Evolutionary conservation across 2,329 filamentous ascomycete species (phyloP), one percentile per base, ranked within the genome.

Genomic region (Drechslera avenae): DNA sequence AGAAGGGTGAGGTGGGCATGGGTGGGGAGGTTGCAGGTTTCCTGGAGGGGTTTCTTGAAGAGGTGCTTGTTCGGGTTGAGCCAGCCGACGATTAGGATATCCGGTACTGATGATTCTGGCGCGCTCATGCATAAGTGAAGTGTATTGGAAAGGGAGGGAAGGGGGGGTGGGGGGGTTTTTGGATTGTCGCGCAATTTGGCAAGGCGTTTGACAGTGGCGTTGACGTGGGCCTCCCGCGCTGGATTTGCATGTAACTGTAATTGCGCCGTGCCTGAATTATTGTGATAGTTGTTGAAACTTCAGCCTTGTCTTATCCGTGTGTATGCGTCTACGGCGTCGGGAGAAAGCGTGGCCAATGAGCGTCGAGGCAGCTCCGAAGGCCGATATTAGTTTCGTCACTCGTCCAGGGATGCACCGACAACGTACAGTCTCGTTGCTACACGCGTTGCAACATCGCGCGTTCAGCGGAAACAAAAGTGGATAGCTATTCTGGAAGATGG

Each of bases 31-130:
- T 96, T 2, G 86, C 86, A 36, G 90, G 89, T 1, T 95, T 97
- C 62, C 75, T 97, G 6, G 94, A 99, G 73, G 93, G 92, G 0
- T 84, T 97, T 56, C 77, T 99, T 28, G 94, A 99, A 73, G 94
- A 99, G 78, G 88, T 99, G 18, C 78, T 99, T 17, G 91, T 97
- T 30, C 79, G 94, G 48, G 90, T 97, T 12, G 93, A 97, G 76
- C 90, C 92, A 3, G 80, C 91, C 54, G 90, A 94, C 64, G 89
- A 91, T 61, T 71, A 41, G 41, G 31, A n/a, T 13, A 21, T 37
- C n/a, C 18, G 3, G 19, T 13, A 31, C 21, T 40, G 32, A 23
- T 32, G 36, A 28, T n/a, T 31, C 9, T 40, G 48, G 42, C 36
- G 42, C 36, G 32, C 42, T 41, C 13, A 19, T 34, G 30, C 30